These are phyloP conservation scores for Phytopythium montanum DNA, from an alignment of 352 stramenopile species.

Conservation along the genomic window DNA sequence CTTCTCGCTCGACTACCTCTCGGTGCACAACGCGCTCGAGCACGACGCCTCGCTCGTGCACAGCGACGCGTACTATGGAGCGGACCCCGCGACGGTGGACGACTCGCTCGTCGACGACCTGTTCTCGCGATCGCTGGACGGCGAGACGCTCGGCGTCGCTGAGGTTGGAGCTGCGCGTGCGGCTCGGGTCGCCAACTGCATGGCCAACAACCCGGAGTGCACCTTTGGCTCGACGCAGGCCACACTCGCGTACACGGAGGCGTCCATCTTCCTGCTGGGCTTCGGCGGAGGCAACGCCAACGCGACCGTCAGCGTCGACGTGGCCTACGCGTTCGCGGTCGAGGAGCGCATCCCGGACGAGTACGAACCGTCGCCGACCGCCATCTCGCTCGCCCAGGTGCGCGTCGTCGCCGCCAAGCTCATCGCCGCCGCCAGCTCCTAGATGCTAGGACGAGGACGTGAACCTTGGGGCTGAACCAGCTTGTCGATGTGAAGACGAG, in stretches of 20 bases:
- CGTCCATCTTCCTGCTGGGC: slow-evolving; percentile 29
- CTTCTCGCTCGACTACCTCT: slow-evolving; percentile 27
- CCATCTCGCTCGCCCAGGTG: slow-evolving; percentile 21
- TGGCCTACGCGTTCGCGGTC: slow-evolving; percentile 23
- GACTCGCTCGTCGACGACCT: slow-evolving; percentile 25
- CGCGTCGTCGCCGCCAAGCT: slow-evolving; percentile 21
- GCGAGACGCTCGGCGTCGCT: slow-evolving; percentile 19
- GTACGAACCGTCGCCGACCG: slow-evolving; percentile 15
- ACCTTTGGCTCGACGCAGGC: slow-evolving; percentile 27
- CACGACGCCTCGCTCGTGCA: slow-evolving; percentile 50
- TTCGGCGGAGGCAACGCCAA: slow-evolving; percentile 30
- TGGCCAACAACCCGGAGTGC: slow-evolving; percentile 30
- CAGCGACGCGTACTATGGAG: slow-evolving; percentile 39
- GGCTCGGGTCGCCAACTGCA: slow-evolving; percentile 23
- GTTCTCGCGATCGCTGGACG: slow-evolving; percentile 19
- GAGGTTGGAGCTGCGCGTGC: slow-evolving; percentile 30
- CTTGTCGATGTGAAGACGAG: background rate
- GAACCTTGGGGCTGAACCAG: too few relatives aligned
- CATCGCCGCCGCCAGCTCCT: slow-evolving; percentile 7
- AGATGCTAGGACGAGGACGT: background rate
- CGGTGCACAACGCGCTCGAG: slow-evolving; percentile 34
- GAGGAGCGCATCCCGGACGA: slow-evolving; percentile 32
- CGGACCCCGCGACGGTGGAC: slow-evolving; percentile 28
- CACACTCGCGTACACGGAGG: slow-evolving; percentile 29
- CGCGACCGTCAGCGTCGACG: slow-evolving; percentile 23